Base-by-base conservation (phyloP, 73 alveolate species). In the Paramecium biaurelia region DNA sequence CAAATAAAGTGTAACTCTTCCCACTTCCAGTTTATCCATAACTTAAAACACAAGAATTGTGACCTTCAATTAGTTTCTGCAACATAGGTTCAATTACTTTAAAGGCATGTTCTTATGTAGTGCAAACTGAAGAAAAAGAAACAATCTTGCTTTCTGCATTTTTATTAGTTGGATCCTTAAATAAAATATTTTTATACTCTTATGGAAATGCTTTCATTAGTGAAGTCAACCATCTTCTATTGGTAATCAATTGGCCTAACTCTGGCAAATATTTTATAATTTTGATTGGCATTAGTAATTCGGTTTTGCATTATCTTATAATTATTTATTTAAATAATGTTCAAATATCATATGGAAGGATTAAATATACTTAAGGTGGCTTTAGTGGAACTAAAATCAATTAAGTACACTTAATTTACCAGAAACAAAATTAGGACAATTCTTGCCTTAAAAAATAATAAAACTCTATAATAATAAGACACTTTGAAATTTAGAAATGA, bases 11-110 rank as follows among this genome's bases (percentile, higher is more conserved):
- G 67, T 43, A 89, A 41, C 94, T 89, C 74, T 89, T 89, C 37
- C 94, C 94, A 70, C 94, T 89, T 45, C 94, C 94, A 11, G 94
- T 89, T 21, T 89, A 49, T 30, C 94, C 94, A 89, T 89, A 89
- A 45, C 94, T 89, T 8, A 89, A 35, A 37, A 89, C 70, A 10
- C 92, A 89, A 24, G 92, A 70, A 68, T 89, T 89, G 30, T 89
- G 94, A 15, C 94, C 94, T 35, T 89, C 94, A n/a, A 89, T 89
- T 58, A 89, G 49, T 82, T 89, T 43, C 15, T 68, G 20, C 7
- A 42, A 14, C 70, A 43, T 70, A 3, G 85, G 74, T 14, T 63
- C 76, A 4, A 6, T 42, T 12, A 70, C 24, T 70, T 70, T 70
- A 28, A 63, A 68, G n/a, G 70, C 76, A 57, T 38, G 76, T 38